Conservation (phyloP, 768 basidiomycete species). For the Fistulinella prunicolor region DNA sequence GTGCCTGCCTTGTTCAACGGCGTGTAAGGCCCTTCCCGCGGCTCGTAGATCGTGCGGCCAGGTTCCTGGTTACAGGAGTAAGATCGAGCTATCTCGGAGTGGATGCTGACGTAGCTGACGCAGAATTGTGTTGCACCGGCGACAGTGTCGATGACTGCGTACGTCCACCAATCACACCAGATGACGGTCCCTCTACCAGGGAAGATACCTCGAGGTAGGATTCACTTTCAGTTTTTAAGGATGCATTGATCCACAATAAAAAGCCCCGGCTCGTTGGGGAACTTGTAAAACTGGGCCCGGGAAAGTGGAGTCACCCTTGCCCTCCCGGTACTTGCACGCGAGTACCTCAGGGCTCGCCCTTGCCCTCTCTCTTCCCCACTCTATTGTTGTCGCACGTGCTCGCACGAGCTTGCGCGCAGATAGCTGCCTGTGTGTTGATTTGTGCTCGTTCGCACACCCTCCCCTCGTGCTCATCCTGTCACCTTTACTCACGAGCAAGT, state of each 20-base stretch:
- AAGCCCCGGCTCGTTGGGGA: slow-evolving; percentile 65
- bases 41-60: slow-evolving; percentile 67
- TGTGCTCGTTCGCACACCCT: no score
- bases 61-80: slow-evolving; percentile 63
- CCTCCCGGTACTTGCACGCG: no score
- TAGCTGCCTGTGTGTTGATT: no score
- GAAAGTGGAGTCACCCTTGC: no score
- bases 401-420: no score
- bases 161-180: slow-evolving; percentile 77
- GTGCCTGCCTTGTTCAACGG: slow-evolving; percentile 44
- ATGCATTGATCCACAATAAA: slow-evolving; percentile 46
- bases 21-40: slow-evolving; percentile 56
- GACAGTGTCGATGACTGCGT: slow-evolving; percentile 47
- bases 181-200: slow-evolving; percentile 55
- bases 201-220: slow-evolving; percentile 48
- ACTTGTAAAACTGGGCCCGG: slow-evolving; percentile 46
- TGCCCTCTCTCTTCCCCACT: no score
- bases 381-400: no score
- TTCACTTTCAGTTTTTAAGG: neutral
- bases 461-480: no score
- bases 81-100: slow-evolving; percentile 66
- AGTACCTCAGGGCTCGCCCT: no score
- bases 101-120: slow-evolving; percentile 72
- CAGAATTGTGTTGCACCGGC: slow-evolving; percentile 47
- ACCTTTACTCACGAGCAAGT: no score